Base-by-base conservation (phyloP, 2,329 filamentous ascomycete species). In the Gliomastix tumulicola region DNA sequence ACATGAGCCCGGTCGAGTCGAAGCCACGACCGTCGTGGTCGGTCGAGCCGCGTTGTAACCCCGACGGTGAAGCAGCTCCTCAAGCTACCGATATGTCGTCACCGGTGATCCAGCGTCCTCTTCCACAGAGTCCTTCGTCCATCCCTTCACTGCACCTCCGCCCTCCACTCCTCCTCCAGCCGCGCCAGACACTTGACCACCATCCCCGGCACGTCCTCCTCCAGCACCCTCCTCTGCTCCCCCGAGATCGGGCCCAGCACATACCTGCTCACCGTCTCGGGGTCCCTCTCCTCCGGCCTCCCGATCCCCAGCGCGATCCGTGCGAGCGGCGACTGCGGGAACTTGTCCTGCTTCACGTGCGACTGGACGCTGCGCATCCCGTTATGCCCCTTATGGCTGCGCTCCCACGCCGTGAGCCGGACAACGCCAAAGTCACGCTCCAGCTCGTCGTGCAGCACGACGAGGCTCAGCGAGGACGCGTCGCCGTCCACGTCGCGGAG, bases 401-500 rank as follows among this genome's bases (percentile, higher is more conserved):
- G 59, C 3, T 70, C 67, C 55, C 83, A 87, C 18, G 69, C 68
- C 38, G 74, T 74, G 6, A 86, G 66, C 34, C 68, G 76, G 12
- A 94, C 71, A 23, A 71, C 69, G 0, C 88, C 88, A 3, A 88
- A 53, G 4, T 72, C 65, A 30, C 75, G 69, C 50, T 96, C 89
- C 22, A 97, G 62, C 56, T 97, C 90, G 56, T 97, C 90, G 56
- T 97, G 88, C 16, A 97, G 66, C 11, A 97, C 65, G 0, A 97
- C 77, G 13, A 98, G 59, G 16, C 63, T 64, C 12, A 65, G 53
- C 36, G 48, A 46, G 43, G 53, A 39, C 25, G 25, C 25, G 21
- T 21, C 43, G 5, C 49, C 45, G 18, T 54, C 50, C 46, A 65
- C 48, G 17, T 52, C 45, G 45, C 44, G 61, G 41, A 79, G 46